Base-by-base conservation (phyloP, 176 grass and related monocot species). In the Phoenix dactylifera region DNA sequence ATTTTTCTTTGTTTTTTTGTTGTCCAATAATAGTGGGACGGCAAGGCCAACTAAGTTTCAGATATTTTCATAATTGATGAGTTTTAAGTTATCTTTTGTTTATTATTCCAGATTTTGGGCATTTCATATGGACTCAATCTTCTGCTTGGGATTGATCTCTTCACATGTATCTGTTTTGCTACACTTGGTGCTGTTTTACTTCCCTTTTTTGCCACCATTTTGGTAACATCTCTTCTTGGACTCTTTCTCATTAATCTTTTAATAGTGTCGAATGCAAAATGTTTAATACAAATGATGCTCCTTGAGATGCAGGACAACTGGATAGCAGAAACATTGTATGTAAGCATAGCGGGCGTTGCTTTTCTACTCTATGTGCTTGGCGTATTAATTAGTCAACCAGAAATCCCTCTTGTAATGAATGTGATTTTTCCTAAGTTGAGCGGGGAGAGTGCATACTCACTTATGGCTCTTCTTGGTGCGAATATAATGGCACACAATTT, bases 401-500 rank as follows among this genome's bases (percentile, higher is more conserved):
- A 89, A 58, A 83, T 99, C 66, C 88, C 88, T 69, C 76, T 99
- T 26, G 69, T 77, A 52, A 77, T 64, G 64, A 83, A 93, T 15
- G 57, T 99, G 32, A 81, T 93, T 67, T 93, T 81, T 19, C 94
- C 94, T 59, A 89, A 93, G 74, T 19, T 99, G 53, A 99, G 82
- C 69, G 88, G 81, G 61, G 94, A 99, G 76, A 92, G 74, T 73
- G 84, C 88, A 65, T 99, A 93, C 49, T 93, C 85, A 16, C 74
- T 99, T 24, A 99, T 99, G 94, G 88, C 94, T 12, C 88, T 99
- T 83, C 82, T 99, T 59, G 94, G 94, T 62, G 82, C 88, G 57
- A 99, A 99, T 79, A 69, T 99, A 76, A 99, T 99, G 85, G 82
- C 79, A n/a, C 88, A 93, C 82, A 99, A 99, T 71, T 89, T 99